A percentile compares a stretch with the other conserved stretches of the same genome.
Evolutionary conservation across 1,284 basidiomycete genomes (phyloP).

Genomic region (Waitea zeae): DNA sequence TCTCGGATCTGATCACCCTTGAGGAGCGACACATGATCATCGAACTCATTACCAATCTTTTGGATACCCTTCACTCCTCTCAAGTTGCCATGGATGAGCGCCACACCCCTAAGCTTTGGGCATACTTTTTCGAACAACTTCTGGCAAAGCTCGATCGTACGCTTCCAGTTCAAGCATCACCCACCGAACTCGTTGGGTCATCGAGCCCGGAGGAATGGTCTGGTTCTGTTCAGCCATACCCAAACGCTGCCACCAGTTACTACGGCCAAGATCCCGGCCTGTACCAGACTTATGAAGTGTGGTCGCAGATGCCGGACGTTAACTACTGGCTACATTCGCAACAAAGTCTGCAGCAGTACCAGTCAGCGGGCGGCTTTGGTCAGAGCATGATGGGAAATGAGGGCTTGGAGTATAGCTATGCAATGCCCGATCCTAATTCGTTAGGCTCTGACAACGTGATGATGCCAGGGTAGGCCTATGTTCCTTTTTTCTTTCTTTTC

Average conservation of each 20-base stretch:
- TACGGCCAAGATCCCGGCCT: background rate
- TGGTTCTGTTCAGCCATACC: background rate
- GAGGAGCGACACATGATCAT: conserved; percentile 54
- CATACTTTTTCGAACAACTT: conserved; percentile 57
- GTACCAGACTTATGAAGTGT: background rate
- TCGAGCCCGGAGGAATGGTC: background rate
- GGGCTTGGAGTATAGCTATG: conserved; percentile 24
- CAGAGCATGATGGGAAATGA: background rate
- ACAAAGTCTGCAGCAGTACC: background rate
- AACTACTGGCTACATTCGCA: background rate
- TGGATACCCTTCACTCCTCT: conserved; percentile 49
- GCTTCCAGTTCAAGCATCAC: background rate
- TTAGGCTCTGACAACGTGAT: conserved; percentile 57
- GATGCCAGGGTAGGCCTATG: conserved; percentile 53
- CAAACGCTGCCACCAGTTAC: background rate
- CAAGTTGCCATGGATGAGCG: conserved; percentile 68
- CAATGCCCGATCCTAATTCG: conserved; percentile 57
- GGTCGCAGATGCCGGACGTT: background rate
- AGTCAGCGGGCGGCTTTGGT: background rate
- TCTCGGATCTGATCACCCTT: conserved; percentile 36
- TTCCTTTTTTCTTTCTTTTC: no score
- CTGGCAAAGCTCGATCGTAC: conserved; percentile 35
- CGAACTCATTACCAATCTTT: conserved; percentile 52
- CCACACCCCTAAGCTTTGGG: conserved; percentile 66
- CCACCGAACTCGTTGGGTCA: background rate